Conservation (phyloP, 148 eudicot species). For the Nepenthes mirabilis region DNA sequence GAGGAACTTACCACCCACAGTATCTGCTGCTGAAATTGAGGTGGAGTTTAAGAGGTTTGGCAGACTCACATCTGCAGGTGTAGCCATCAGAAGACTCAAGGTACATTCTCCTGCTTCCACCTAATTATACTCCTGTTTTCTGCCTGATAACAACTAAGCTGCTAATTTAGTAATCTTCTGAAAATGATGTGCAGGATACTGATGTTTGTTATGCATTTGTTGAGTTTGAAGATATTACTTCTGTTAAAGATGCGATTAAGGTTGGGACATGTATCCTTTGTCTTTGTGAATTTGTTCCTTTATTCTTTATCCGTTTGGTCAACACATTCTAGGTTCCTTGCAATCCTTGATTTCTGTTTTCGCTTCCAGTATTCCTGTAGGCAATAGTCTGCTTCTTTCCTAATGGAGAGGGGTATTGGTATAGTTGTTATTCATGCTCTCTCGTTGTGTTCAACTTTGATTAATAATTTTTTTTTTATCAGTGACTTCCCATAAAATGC, state of each 20-base stretch:
- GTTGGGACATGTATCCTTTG: conserved; percentile 17
- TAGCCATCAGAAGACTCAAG: conserved; percentile 89
- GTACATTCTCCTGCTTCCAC: conserved; percentile 16
- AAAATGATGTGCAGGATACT: conserved; percentile 41
- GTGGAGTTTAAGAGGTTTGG: conserved; percentile 90
- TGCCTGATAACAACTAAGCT: not conserved
- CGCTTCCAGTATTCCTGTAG: too few species aligned
- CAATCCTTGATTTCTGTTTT: not conserved
- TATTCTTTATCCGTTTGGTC: not conserved
- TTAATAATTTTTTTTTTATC: too few species aligned
- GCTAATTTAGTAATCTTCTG: conserved; percentile 5
- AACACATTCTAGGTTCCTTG: too few species aligned
- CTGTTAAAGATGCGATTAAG: conserved; percentile 92
- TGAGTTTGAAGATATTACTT: conserved; percentile 72
- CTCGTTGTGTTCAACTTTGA: too few species aligned
- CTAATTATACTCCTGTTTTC: not conserved
- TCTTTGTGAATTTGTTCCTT: not conserved
- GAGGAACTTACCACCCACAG: conserved; percentile 58
- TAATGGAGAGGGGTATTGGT: too few species aligned
- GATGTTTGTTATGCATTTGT: conserved; percentile 94
- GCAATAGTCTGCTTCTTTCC: too few species aligned
- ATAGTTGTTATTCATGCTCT: too few species aligned
- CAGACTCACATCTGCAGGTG: conserved; percentile 63
- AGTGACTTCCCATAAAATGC: too few species aligned
- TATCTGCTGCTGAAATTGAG: conserved; percentile 65